Base-by-base conservation (phyloP, 495 filamentous ascomycete species). In the Filosporella fistucella region DNA sequence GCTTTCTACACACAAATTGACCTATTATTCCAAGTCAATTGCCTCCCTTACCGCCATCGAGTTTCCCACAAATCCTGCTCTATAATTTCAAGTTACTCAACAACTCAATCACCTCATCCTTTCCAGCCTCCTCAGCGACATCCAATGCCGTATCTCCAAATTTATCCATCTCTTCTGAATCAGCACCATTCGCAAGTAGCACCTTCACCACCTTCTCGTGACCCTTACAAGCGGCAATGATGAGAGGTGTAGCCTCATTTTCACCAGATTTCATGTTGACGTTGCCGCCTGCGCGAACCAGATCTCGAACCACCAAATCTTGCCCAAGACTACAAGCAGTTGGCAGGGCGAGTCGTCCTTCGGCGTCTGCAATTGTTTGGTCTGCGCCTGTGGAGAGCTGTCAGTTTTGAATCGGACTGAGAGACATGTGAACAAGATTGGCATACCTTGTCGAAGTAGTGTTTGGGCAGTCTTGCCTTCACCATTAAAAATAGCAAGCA, bases 121-220 rank as follows among this genome's bases (percentile, higher is more conserved):
- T 65, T 52, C 67, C 67, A 4, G 69, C 71, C n/a, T 65, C 63
- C 3, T 62, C 50, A 5, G 57, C 65, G 34, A 66, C 60, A 52
- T 66, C 66, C 14, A 65, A 13, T 18, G 54, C 67, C 22, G 49
- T 71, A 39, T 76, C 76, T 20, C 75, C 82, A 55, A 89, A 72
- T 21, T 81, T 81, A 45, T 89, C 74, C 56, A 70, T 72, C 8
- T 85, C 47, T 7, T 59, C 66, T 44, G 63, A 71, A 37, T 75
- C 74, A 24, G 69, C 70, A 2, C 81, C 75, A 42, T 74, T 70
- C 6, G 76, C 33, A 12, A 55, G 16, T 18, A 55, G 28, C 24
- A 49, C 39, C 29, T 42, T 74, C 2, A 90, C 80, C 11, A 89
- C 85, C 1, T 86, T 85, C 52, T 86, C 83, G 3, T 76, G 66